A percentile compares a stretch with the other conserved stretches of the same genome.
These are phyloP conservation scores for Pseudocercospora vitis DNA, from an alignment of 2,329 filamentous ascomycete species.

Conservation along the genomic window DNA sequence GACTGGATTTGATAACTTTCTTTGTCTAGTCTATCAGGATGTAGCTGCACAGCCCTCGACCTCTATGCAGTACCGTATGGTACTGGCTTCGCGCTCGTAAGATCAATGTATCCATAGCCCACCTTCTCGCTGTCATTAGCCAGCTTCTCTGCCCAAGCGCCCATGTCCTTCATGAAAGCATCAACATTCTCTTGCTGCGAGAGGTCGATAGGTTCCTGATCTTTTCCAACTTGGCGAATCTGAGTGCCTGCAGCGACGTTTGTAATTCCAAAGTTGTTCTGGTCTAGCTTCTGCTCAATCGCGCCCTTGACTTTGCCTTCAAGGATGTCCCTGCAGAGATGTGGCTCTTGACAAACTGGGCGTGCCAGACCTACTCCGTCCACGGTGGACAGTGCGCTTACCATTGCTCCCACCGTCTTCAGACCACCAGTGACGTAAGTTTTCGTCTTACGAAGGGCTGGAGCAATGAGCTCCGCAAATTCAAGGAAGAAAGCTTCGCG, in stretches of 20 bases:
- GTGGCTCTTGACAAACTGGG: slow-evolving; percentile 54
- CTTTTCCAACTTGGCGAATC: slow-evolving; percentile 55
- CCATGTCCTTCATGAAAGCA: slow-evolving; percentile 52
- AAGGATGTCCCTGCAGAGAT: slow-evolving; percentile 48
- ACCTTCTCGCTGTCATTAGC: slow-evolving; percentile 27
- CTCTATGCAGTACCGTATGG: slow-evolving; percentile 39
- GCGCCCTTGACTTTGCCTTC: slow-evolving; percentile 50
- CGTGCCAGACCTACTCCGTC: slow-evolving; percentile 62
- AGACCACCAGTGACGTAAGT: slow-evolving; percentile 62
- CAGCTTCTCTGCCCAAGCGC: slow-evolving; percentile 40
- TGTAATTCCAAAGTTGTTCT: slow-evolving; percentile 54
- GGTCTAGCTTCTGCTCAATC: slow-evolving; percentile 46
- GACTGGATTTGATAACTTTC: not conserved
- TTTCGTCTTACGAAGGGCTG: slow-evolving; percentile 54
- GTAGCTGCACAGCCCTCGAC: not conserved
- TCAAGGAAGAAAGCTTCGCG: slow-evolving; percentile 57
- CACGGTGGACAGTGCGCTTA: slow-evolving; percentile 55
- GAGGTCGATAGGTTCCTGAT: slow-evolving; percentile 55
- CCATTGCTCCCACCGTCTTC: slow-evolving; percentile 58
- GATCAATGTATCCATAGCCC: slow-evolving; percentile 40
- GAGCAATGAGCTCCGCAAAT: slow-evolving; percentile 57
- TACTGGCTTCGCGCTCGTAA: slow-evolving; percentile 39
- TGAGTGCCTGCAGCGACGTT: slow-evolving; percentile 52
- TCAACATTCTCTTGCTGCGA: slow-evolving; percentile 50
- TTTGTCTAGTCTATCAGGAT: not conserved